Conservation (phyloP, 352 stramenopile genomes). For the Phytophthora niederhauseri region DNA sequence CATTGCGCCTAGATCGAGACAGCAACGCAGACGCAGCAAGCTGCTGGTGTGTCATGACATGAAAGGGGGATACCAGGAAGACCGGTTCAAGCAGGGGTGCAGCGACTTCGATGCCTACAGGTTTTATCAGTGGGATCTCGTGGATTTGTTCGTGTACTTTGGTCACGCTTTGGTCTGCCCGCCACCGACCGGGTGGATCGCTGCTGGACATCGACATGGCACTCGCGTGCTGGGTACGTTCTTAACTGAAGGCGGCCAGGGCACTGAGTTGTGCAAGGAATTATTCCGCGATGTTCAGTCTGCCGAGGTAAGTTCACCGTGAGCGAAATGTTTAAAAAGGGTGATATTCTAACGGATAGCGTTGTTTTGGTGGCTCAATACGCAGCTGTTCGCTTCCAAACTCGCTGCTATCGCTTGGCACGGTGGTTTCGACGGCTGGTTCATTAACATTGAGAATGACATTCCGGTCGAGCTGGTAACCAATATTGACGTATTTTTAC, state of each 20-base stretch:
- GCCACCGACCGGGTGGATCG: conserved; percentile 49
- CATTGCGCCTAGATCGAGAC: conserved; percentile 32
- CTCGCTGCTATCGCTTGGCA: conserved; percentile 46
- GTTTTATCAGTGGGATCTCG: conserved; percentile 61
- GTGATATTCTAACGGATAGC: background rate
- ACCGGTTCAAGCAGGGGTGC: conserved; percentile 48
- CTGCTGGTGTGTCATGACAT: conserved; percentile 67
- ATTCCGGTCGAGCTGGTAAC: conserved; percentile 30
- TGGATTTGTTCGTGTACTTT: conserved; percentile 69
- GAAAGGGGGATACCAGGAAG: conserved; percentile 52
- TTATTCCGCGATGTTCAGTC: conserved; percentile 35
- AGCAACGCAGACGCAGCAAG: conserved; percentile 43
- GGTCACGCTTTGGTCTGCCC: conserved; percentile 56
- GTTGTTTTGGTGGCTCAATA: background rate
- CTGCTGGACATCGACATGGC: conserved; percentile 53
- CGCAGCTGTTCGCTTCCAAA: conserved; percentile 40
- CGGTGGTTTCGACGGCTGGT: conserved; percentile 61
- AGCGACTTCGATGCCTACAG: conserved; percentile 44
- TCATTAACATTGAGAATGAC: conserved; percentile 70
- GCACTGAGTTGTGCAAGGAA: conserved; percentile 32
- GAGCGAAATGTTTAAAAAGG: background rate
- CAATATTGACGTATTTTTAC: conserved; percentile 45
- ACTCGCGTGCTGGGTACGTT: conserved; percentile 54
- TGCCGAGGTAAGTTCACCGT: conserved; percentile 32
- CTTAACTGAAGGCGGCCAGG: conserved; percentile 47